A percentile compares a stretch with the other conserved stretches of the same genome.
Evolutionary conservation across 805 yeast species (phyloP).

Genomic region (Hermanozyma aechmeae): DNA sequence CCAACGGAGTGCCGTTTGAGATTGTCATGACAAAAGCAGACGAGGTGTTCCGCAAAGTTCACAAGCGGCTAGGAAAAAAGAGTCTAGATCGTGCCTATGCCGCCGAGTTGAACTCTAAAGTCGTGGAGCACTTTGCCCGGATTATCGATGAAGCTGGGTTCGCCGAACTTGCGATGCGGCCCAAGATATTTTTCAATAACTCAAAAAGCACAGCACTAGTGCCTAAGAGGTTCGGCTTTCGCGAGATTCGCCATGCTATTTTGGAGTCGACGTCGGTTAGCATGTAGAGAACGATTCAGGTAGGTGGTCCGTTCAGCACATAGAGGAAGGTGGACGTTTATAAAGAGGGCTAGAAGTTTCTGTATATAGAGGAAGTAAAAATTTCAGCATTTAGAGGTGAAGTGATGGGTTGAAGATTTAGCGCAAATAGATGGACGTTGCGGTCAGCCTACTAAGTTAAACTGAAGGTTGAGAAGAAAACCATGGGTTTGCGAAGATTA

Average conservation of each 20-base stretch:
- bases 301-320: too few species aligned
- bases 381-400: too few species aligned
- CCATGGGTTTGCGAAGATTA: too few species aligned
- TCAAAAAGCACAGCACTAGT: slow-evolving; percentile 27
- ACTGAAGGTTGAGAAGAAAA: too few species aligned
- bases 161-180: slow-evolving; percentile 26
- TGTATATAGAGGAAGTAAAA: too few species aligned
- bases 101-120: slow-evolving; percentile 14
- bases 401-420: too few species aligned
- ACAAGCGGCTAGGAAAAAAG: slow-evolving; percentile 3
- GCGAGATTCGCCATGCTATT: slow-evolving; percentile 41
- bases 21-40: slow-evolving; percentile 75
- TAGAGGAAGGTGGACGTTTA: too few species aligned
- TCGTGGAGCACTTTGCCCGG: slow-evolving; percentile 18
- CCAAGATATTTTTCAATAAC: slow-evolving; percentile 45
- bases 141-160: slow-evolving; percentile 29
- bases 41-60: slow-evolving; percentile 24
- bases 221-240: slow-evolving; percentile 41
- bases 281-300: too few species aligned
- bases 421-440: too few species aligned
- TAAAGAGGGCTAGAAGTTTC: too few species aligned
- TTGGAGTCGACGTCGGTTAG: too few species aligned
- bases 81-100: slow-evolving; percentile 1
- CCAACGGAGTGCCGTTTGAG: slow-evolving; percentile 59
- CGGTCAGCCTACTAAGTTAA: too few species aligned